These are phyloP conservation scores for Mrakia blollopis DNA, from an alignment of 768 basidiomycete species.

Conservation along the genomic window DNA sequence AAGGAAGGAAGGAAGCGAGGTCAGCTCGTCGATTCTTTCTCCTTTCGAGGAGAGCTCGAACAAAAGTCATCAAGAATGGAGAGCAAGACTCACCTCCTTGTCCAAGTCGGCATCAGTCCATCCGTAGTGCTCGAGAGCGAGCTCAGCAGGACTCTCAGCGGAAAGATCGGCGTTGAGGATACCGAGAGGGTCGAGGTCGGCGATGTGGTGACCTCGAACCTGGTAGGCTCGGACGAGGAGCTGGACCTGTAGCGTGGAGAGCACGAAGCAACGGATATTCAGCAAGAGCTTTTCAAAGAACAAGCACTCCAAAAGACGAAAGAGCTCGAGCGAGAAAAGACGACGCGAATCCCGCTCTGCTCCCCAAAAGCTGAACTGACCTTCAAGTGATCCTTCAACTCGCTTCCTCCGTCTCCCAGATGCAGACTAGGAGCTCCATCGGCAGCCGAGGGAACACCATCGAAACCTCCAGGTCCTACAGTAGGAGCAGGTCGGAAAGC, in stretches of 20 bases:
- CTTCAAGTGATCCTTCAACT: constrained; percentile 91
- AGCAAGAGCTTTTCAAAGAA: neutral
- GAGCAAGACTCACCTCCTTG: constrained; percentile 53
- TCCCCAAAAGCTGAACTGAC: constrained; percentile 47
- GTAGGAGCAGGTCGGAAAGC: constrained; percentile 82
- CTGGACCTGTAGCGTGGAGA: constrained; percentile 65
- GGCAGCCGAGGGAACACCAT: constrained; percentile 55
- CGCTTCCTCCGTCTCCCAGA: constrained; percentile 59
- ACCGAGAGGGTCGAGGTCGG: constrained; percentile 91
- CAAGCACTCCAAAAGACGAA: neutral
- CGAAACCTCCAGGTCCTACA: constrained; percentile 48
- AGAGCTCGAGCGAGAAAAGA: neutral
- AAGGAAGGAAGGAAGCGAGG: neutral
- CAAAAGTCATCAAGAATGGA: neutral
- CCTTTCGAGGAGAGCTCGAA: neutral
- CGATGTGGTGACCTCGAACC: constrained; percentile 95
- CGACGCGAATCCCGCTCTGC: neutral
- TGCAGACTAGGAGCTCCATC: constrained; percentile 58
- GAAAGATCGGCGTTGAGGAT: constrained; percentile 85
- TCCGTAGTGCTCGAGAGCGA: constrained; percentile 89
- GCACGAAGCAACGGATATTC: neutral
- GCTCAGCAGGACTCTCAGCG: constrained; percentile 72
- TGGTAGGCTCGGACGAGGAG: constrained; percentile 96
- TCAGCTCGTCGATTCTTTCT: neutral
- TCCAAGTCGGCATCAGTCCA: constrained; percentile 91